Percentiles rank a stretch among this genome's conserved stretches.
Conservation (phyloP, 2,329 filamentous ascomycete species). For the Fusarium sp. region DNA sequence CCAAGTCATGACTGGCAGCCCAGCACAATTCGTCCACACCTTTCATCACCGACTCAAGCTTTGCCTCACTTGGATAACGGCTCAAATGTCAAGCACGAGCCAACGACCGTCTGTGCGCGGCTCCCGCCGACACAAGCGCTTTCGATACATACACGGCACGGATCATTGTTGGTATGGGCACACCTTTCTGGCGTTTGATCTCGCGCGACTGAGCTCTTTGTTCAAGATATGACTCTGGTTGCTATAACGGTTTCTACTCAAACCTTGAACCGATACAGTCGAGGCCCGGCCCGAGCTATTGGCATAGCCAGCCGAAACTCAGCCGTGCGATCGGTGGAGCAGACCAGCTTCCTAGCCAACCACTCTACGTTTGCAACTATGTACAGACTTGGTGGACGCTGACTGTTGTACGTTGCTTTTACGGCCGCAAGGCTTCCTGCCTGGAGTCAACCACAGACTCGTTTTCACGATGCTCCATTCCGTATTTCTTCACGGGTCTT, state of each 20-base stretch:
- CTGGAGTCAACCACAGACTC: slow-evolving; percentile 12
- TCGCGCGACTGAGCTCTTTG: slow-evolving; percentile 31
- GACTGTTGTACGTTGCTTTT: neutral
- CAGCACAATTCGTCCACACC: slow-evolving; percentile 29
- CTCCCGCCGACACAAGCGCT: slow-evolving; percentile 30
- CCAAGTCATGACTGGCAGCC: slow-evolving; percentile 25
- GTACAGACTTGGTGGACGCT: slow-evolving; percentile 4
- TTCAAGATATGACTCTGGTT: slow-evolving; percentile 9
- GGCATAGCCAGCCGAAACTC: slow-evolving; percentile 29
- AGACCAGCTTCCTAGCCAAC: neutral
- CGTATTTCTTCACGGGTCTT: slow-evolving; percentile 24
- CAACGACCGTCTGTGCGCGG: slow-evolving; percentile 43
- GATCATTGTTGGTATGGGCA: slow-evolving; percentile 16
- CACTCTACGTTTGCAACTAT: neutral
- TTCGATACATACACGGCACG: slow-evolving; percentile 28
- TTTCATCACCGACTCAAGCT: slow-evolving; percentile 34
- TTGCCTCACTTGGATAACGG: slow-evolving; percentile 44
- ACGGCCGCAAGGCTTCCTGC: slow-evolving; percentile 20
- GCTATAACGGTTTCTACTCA: slow-evolving; percentile 12
- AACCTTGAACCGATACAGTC: slow-evolving; percentile 36
- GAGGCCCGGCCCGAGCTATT: slow-evolving; percentile 47
- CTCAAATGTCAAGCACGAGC: slow-evolving; percentile 41
- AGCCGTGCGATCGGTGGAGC: slow-evolving; percentile 15
- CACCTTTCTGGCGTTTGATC: slow-evolving; percentile 32
- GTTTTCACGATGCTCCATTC: slow-evolving; percentile 28